Base-by-base conservation (phyloP, 768 basidiomycete genomes). In the Astraeus odoratus region DNA sequence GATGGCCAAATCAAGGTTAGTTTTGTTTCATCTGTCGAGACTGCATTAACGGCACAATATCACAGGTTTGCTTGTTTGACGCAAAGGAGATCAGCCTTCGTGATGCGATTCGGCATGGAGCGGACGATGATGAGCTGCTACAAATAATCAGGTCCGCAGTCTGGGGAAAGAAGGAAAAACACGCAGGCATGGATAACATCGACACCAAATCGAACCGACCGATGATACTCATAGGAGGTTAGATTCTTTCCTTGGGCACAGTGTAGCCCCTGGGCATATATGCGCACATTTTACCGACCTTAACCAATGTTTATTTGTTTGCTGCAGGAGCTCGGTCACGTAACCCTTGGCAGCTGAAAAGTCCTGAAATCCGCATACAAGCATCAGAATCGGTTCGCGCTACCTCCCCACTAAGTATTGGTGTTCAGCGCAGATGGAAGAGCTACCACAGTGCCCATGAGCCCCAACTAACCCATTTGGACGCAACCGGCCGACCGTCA, bases 201-300 rank as follows among this genome's bases (percentile, higher is more conserved):
- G 80, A 89, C 59, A 82, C 84, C 44, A 61, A 76, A 33, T 76
- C 76, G 37, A 92, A 91, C 67, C 73, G 86, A 41, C 86, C 89
- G 9, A 94, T 94, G 90, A 93, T 93, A 51, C 69, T 89, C 49
- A 94, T 94, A 64, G 92, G 91, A 66, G 91, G 91, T 82, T 94
- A 77, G 86, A 77, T 78, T 58, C 51, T 61, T 67, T 51, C 43
- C 59, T 53, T 48, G 47, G 54, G 48, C 43, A 35, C n/a, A 35
- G 31, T 33, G 46, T 51, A 39, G 30, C 15, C 27, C 19, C 25
- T 53, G 13, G 45, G 33, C 30, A 54, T 50, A 51, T 40, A 51
- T 42, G 31, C 56, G 53, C 51, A 42, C 19, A 36, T 43, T 48
- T 34, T 33, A 33, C 24, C 38, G 38, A 10, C 52, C 55, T 60